These are phyloP conservation scores for Penicillium sp. DNA, from an alignment of 2,329 filamentous ascomycete species.

Conservation along the genomic window DNA sequence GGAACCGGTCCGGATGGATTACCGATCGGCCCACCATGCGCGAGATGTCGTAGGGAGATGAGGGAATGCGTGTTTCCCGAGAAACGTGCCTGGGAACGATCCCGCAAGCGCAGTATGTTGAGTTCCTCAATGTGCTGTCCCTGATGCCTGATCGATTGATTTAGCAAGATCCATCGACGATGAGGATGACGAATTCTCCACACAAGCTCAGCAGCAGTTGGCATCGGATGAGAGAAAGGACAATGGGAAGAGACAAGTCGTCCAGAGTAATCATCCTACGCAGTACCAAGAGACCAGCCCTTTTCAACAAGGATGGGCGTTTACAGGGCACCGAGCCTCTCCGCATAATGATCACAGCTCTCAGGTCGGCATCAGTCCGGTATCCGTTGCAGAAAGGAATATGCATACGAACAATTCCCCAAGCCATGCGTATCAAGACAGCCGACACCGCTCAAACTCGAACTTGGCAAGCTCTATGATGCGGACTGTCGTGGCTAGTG, in stretches of 20 bases:
- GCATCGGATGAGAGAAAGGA: slow-evolving; percentile 6
- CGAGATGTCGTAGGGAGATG: slow-evolving; percentile 49
- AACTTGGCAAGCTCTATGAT: slow-evolving; percentile 38
- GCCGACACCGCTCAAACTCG: slow-evolving; percentile 27
- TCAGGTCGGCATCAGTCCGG: slow-evolving; percentile 14
- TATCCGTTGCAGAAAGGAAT: slow-evolving; percentile 1
- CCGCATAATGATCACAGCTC: slow-evolving; percentile 14
- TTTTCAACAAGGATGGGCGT: slow-evolving; percentile 15
- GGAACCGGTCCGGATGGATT: slow-evolving; percentile 39
- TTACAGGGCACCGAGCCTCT: slow-evolving; percentile 11
- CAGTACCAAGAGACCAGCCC: slow-evolving; percentile 14
- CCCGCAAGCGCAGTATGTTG: slow-evolving; percentile 32
- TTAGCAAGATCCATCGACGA: slow-evolving; percentile 17
- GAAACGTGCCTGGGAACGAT: slow-evolving; percentile 41
- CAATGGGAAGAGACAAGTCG: slow-evolving; percentile 1
- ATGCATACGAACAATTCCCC: slow-evolving; percentile 8
- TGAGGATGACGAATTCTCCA: slow-evolving; percentile 6
- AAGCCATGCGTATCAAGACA: slow-evolving; percentile 14
- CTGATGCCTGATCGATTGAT: slow-evolving; percentile 10
- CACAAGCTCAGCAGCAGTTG: slow-evolving; percentile 2
- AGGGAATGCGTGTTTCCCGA: slow-evolving; percentile 48
- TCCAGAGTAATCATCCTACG: slow-evolving; percentile 5
- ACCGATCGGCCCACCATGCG: slow-evolving; percentile 41
- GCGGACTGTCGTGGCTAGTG: slow-evolving; percentile 49
- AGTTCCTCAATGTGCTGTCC: neutral